A percentile compares a stretch with the other conserved stretches of the same genome.
phyloP scores from a whole-genome alignment of 2,329 filamentous ascomycete species.

The Elsinoe perseae region DNA sequence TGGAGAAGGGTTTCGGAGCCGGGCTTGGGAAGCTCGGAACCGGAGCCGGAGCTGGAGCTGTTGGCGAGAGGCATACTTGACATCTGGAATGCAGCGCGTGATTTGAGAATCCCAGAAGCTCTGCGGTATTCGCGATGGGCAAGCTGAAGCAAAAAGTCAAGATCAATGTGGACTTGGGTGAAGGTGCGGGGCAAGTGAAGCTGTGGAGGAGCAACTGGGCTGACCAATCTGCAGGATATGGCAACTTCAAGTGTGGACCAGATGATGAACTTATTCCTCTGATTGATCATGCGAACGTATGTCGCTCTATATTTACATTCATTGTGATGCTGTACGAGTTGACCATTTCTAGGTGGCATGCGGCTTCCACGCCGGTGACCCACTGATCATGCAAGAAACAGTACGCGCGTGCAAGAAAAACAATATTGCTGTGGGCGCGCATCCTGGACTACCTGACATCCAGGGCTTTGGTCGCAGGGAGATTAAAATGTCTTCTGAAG shows the following conservation, averaged over 20 bases:
- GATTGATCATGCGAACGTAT: constrained; percentile 54
- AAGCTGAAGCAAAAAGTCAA: constrained; percentile 46
- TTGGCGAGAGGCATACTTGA: background rate
- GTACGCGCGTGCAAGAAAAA: constrained; percentile 51
- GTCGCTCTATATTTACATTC: constrained; percentile 7
- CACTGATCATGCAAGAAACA: constrained; percentile 56
- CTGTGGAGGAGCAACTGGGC: background rate
- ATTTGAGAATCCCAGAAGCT: background rate
- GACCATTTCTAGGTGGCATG: background rate
- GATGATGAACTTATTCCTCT: constrained; percentile 54
- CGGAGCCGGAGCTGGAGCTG: too few relatives aligned
- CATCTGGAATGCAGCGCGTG: background rate
- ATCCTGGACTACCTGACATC: constrained; percentile 58
- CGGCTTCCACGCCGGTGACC: constrained; percentile 44
- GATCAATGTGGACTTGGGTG: constrained; percentile 49
- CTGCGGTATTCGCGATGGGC: constrained; percentile 31
- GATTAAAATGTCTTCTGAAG: constrained; percentile 51
- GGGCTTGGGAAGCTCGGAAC: background rate
- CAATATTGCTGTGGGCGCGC: constrained; percentile 52
- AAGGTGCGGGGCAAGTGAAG: constrained; percentile 28
- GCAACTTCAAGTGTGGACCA: constrained; percentile 46
- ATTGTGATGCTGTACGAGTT: constrained; percentile 47
- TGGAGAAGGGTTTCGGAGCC: background rate
- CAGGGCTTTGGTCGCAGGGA: constrained; percentile 57
- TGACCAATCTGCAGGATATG: constrained; percentile 29